Evolutionary conservation across 2,329 filamentous ascomycete species (phyloP).

Genomic region (Curvularia verruculosa): DNA sequence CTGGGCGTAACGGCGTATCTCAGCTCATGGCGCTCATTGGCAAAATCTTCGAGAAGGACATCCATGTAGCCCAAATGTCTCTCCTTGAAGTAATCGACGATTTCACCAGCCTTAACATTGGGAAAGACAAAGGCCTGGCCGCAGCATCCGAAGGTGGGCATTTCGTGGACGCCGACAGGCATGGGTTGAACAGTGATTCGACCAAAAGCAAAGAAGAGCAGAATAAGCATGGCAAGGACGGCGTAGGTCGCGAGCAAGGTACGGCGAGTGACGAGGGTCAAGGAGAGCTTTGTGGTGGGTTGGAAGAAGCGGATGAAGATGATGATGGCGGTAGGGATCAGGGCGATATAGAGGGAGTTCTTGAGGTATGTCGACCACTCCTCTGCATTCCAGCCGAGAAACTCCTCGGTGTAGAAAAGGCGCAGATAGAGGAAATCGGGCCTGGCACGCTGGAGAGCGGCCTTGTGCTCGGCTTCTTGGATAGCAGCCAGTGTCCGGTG

Average conservation of each 20-base stretch:
- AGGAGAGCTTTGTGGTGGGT: slow-evolving; percentile 27
- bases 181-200: slow-evolving; percentile 48
- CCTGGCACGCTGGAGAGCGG: slow-evolving; percentile 26
- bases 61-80: slow-evolving; percentile 48
- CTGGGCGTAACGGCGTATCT: slow-evolving; percentile 53
- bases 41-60: slow-evolving; percentile 51
- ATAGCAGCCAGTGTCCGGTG: slow-evolving; percentile 49
- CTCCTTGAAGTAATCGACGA: slow-evolving; percentile 43
- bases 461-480: slow-evolving; percentile 41
- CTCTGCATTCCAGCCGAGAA: slow-evolving; percentile 55
- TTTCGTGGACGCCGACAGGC: slow-evolving; percentile 47
- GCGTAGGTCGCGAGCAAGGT: slow-evolving; percentile 29
- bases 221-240: slow-evolving; percentile 19
- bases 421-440: slow-evolving; percentile 52
- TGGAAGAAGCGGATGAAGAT: slow-evolving; percentile 33
- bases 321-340: slow-evolving; percentile 27
- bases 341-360: slow-evolving; percentile 38
- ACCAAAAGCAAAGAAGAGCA: slow-evolving; percentile 52
- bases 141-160: slow-evolving; percentile 54
- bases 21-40: slow-evolving; percentile 46
- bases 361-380: slow-evolving; percentile 49
- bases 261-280: slow-evolving; percentile 28
- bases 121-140: slow-evolving; percentile 55
- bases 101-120: slow-evolving; percentile 34
- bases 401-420: slow-evolving; percentile 56